Conservation (phyloP, 2,329 filamentous ascomycete genomes). For the Colletotrichum orchidophilum region DNA sequence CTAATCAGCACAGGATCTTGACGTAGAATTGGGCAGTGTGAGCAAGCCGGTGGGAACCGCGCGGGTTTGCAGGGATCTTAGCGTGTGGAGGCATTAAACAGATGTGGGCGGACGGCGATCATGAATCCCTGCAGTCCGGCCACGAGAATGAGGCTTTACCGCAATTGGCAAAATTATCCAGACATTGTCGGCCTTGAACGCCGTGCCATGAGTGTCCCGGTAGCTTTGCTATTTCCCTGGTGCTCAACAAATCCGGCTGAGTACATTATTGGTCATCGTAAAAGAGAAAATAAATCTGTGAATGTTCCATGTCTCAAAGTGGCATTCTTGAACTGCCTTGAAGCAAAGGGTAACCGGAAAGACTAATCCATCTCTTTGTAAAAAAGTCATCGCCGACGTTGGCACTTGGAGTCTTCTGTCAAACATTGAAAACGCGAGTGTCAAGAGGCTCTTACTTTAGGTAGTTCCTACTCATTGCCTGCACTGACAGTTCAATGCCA, state of each 20-base stretch:
- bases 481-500: background rate
- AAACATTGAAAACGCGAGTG: background rate
- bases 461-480: too few species aligned
- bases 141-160: background rate
- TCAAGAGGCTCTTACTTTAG: background rate
- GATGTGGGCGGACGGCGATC: background rate
- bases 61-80: conserved; percentile 12
- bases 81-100: conserved; percentile 7
- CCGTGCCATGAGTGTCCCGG: background rate
- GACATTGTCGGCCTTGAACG: background rate
- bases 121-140: background rate
- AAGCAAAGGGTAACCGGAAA: background rate
- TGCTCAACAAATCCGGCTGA: background rate
- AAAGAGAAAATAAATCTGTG: background rate
- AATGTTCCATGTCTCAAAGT: background rate
- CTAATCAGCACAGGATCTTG: background rate
- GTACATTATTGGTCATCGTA: background rate
- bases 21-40: background rate
- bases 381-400: background rate
- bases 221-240: background rate
- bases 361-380: background rate
- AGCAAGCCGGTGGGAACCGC: conserved; percentile 38
- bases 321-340: background rate
- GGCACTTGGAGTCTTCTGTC: background rate
- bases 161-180: background rate